Percentiles rank a stretch among this genome's conserved stretches.
phyloP scores from a whole-genome alignment of 2,329 filamentous ascomycete species.

The Coleophoma eucalyptorum region DNA sequence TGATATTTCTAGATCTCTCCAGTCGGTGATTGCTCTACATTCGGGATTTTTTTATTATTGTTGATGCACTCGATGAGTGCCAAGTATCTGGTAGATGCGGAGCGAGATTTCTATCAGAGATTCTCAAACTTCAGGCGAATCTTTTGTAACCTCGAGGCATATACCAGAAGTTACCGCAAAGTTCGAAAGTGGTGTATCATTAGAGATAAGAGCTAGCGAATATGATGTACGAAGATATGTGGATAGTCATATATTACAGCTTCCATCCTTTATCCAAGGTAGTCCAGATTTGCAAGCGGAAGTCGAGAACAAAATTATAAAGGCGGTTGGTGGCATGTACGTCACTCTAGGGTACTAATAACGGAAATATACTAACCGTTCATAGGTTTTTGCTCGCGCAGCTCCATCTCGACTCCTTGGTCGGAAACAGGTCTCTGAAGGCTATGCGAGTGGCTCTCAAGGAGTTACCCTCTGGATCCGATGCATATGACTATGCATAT shows the following conservation, averaged over 20 bases:
- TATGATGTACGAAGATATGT: background rate
- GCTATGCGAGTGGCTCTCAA: constrained; percentile 26
- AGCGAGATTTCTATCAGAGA: background rate
- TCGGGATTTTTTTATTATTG: constrained; percentile 9
- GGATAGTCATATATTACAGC: background rate
- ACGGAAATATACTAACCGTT: background rate
- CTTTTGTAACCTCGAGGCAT: background rate
- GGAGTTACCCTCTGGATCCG: constrained; percentile 16
- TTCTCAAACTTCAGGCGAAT: background rate
- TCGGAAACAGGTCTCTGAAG: constrained; percentile 25
- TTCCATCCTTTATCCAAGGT: background rate
- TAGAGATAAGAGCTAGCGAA: background rate
- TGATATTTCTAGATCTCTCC: background rate
- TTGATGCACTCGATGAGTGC: constrained; percentile 17
- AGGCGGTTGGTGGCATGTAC: background rate
- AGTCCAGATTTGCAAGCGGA: background rate
- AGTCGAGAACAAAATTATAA: background rate
- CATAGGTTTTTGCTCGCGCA: constrained; percentile 10
- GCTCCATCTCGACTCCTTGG: constrained; percentile 28
- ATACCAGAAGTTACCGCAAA: background rate
- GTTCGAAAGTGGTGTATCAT: background rate
- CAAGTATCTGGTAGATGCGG: background rate
- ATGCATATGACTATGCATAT: constrained; percentile 35
- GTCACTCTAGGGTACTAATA: background rate
- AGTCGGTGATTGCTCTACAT: background rate